Evolutionary conservation across 441 rosid genomes (phyloP).

Genomic region (Croton setiger): DNA sequence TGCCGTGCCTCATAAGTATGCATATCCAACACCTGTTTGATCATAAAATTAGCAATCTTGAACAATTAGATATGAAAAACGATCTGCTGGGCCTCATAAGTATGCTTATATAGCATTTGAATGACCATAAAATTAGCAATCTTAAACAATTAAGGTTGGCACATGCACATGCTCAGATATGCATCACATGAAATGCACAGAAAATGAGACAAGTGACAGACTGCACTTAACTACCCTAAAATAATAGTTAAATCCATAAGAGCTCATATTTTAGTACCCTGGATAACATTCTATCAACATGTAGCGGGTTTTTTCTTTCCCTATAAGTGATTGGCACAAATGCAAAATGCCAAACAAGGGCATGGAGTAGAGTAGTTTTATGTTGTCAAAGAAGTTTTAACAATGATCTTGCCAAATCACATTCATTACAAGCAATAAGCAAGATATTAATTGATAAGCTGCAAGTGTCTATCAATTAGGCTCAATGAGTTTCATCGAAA

Average conservation of each 20-base stretch:
- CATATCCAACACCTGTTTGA: conserved; percentile 90
- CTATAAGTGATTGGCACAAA: background rate
- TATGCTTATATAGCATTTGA: conserved; percentile 94
- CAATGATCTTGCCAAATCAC: background rate
- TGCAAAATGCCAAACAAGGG: background rate
- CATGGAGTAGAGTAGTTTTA: background rate
- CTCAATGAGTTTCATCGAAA: background rate
- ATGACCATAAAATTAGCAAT: conserved; percentile 20
- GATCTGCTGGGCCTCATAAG: conserved; percentile 71
- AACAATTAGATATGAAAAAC: background rate
- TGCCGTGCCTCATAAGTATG: conserved; percentile 77
- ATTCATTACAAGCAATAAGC: background rate
- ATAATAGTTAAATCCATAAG: background rate
- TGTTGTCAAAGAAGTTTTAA: background rate
- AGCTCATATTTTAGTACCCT: background rate
- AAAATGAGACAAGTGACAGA: background rate
- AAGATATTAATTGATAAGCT: conserved; percentile 2
- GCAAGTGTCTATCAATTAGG: background rate
- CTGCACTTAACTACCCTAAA: background rate
- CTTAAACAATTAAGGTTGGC: background rate
- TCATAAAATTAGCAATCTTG: conserved; percentile 19
- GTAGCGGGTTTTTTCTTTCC: too few relatives aligned
- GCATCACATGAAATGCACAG: background rate
- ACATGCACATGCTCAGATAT: background rate
- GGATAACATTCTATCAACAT: background rate